A percentile compares a stretch with the other conserved stretches of the same genome.
Conservation (phyloP, 805 yeast genomes). For the Grigorovia jiainica region DNA sequence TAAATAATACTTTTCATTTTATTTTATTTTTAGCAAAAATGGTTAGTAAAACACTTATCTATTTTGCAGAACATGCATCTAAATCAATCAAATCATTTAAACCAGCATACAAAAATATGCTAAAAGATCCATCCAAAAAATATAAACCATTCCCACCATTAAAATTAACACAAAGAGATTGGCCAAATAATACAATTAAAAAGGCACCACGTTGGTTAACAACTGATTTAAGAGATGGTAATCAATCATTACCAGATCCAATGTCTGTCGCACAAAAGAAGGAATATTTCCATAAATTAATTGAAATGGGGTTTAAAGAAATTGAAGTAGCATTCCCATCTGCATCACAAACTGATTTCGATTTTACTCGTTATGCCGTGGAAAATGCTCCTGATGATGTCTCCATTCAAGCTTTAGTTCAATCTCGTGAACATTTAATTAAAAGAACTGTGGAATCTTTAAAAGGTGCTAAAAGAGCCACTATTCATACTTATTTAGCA, state of each 20-base stretch:
- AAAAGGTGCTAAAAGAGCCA: slow-evolving; percentile 67
- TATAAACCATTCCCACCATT: slow-evolving; percentile 48
- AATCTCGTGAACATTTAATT: slow-evolving; percentile 68
- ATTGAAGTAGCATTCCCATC: slow-evolving; percentile 79
- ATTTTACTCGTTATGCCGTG: slow-evolving; percentile 67
- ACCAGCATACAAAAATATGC: slow-evolving; percentile 41
- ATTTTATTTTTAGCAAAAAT: no score
- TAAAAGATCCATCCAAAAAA: slow-evolving; percentile 58
- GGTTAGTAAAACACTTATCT: background rate
- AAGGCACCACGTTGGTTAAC: slow-evolving; percentile 76
- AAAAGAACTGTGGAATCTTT: slow-evolving; percentile 63
- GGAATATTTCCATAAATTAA: slow-evolving; percentile 55
- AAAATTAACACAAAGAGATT: slow-evolving; percentile 50
- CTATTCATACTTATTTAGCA: slow-evolving; percentile 68
- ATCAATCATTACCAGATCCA: slow-evolving; percentile 80
- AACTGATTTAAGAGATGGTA: slow-evolving; percentile 77
- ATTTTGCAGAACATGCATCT: slow-evolving; percentile 4
- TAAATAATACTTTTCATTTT: no score
- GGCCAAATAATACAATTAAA: slow-evolving; percentile 55
- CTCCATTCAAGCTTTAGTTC: slow-evolving; percentile 64
- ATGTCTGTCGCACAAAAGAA: slow-evolving; percentile 73
- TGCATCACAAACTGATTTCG: slow-evolving; percentile 74
- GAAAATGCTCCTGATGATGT: slow-evolving; percentile 71
- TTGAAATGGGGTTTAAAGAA: slow-evolving; percentile 71
- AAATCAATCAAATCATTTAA: slow-evolving; percentile 27